Evolutionary conservation across 2,329 filamentous ascomycete species (phyloP).

Genomic region (Cytospora piceicola): DNA sequence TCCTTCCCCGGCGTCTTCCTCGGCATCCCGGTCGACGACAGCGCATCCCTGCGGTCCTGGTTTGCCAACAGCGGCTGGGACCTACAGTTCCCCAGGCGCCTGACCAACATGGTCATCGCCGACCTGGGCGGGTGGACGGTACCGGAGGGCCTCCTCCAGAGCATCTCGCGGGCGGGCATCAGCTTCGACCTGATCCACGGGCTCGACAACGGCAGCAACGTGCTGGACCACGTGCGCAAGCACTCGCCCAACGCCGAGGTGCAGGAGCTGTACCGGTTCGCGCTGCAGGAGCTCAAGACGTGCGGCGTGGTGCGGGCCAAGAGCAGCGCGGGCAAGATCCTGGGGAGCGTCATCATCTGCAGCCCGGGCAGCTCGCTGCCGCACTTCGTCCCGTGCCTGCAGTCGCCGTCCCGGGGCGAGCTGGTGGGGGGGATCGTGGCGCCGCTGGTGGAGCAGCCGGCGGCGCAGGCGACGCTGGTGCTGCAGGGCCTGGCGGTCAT

Average conservation of each 20-base stretch:
- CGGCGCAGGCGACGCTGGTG: constrained; percentile 68
- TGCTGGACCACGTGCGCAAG: constrained; percentile 74
- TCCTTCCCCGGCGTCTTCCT: constrained; percentile 84
- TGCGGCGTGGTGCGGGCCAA: constrained; percentile 87
- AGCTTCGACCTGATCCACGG: constrained; percentile 85
- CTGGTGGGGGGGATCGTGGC: constrained; percentile 77
- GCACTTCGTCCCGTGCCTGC: constrained; percentile 70
- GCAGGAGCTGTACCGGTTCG: constrained; percentile 77
- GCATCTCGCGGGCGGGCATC: constrained; percentile 71
- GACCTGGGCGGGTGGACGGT: constrained; percentile 75
- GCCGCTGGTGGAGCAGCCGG: constrained; percentile 72
- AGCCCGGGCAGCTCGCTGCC: constrained; percentile 70
- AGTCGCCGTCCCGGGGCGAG: constrained; percentile 48
- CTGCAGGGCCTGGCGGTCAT: constrained; percentile 78
- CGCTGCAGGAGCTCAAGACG: constrained; percentile 69
- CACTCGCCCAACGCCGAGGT: constrained; percentile 77
- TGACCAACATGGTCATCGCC: constrained; percentile 72
- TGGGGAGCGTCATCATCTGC: constrained; percentile 82
- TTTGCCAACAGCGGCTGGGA: constrained; percentile 93
- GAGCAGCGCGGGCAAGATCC: constrained; percentile 65
- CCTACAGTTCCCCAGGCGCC: constrained; percentile 59
- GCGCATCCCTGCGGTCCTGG: constrained; percentile 66
- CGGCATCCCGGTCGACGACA: constrained; percentile 70
- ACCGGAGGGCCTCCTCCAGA: constrained; percentile 76
- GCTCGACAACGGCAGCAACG: constrained; percentile 72